Conservation (phyloP, 345 rosid species). For the Hypericum perforatum region DNA sequence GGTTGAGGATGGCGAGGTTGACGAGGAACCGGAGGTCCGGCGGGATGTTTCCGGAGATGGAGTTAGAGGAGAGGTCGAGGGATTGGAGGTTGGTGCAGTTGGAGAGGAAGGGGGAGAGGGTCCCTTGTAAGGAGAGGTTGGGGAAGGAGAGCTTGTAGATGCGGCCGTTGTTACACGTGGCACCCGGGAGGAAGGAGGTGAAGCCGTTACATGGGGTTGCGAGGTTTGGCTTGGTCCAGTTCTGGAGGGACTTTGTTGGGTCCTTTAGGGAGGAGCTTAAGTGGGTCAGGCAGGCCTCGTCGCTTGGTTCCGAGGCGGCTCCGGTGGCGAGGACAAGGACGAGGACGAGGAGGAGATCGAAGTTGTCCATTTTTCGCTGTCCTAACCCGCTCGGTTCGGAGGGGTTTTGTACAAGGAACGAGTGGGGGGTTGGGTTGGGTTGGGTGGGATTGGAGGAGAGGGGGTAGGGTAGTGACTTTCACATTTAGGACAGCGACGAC, state of each 20-base stretch:
- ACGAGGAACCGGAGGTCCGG: conserved; percentile 55
- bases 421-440: not conserved
- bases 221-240: conserved; percentile 68
- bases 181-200: conserved; percentile 62
- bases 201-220: conserved; percentile 64
- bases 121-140: conserved; percentile 63
- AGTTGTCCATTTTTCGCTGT: not conserved
- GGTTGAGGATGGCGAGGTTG: conserved; percentile 84
- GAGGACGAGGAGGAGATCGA: conserved; percentile 3
- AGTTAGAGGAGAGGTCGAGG: conserved; percentile 82
- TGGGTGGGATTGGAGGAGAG: too few species aligned
- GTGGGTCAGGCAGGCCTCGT: conserved; percentile 55
- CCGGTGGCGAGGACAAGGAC: conserved; percentile 20
- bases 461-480: conserved; percentile 14
- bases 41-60: conserved; percentile 67
- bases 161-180: conserved; percentile 85
- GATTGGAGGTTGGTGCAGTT: conserved; percentile 89
- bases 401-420: conserved; percentile 12
- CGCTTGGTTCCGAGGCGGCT: conserved; percentile 48
- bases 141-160: conserved; percentile 85
- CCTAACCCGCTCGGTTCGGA: too few species aligned
- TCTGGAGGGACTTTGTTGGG: conserved; percentile 54
- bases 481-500: conserved; percentile 22
- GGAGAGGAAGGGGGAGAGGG: conserved; percentile 65
- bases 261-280: conserved; percentile 44